A percentile compares a stretch with the other conserved stretches of the same genome.
These are phyloP conservation scores for Fusarium euwallaceae DNA, from an alignment of 2,329 filamentous ascomycete genomes.

Conservation along the genomic window DNA sequence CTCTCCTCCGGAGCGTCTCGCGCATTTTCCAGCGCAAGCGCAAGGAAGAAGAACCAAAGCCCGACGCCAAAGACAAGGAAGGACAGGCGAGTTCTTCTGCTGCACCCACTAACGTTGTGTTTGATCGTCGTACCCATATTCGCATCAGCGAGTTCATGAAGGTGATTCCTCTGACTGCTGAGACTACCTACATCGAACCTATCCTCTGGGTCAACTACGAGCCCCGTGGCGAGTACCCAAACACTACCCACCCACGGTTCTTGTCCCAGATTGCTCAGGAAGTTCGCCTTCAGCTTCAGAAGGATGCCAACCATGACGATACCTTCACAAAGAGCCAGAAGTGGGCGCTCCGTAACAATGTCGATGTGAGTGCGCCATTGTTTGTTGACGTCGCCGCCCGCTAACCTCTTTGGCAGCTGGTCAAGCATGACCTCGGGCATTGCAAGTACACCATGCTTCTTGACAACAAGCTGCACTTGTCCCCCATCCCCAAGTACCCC, in stretches of 20 bases:
- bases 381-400: background rate
- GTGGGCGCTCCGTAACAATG: slow-evolving; percentile 11
- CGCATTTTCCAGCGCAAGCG: background rate
- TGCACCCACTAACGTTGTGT: background rate
- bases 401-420: slow-evolving; percentile 26
- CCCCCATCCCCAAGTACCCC: slow-evolving; percentile 46
- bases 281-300: background rate
- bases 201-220: background rate
- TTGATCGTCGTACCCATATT: background rate
- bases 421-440: slow-evolving; percentile 45
- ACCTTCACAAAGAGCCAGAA: background rate
- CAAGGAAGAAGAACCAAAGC: background rate
- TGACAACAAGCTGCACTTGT: slow-evolving; percentile 21
- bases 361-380: slow-evolving; percentile 13
- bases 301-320: background rate
- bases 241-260: no score
- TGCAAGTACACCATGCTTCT: slow-evolving; percentile 43
- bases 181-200: background rate
- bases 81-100: background rate
- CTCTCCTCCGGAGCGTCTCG: background rate
- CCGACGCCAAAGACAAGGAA: background rate
- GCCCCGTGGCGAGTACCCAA: background rate
- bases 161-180: background rate
- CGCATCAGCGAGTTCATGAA: background rate
- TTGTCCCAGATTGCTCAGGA: background rate